Evolutionary conservation across 768 basidiomycete genomes (phyloP), one percentile per base, ranked within the genome.

Genomic region (Pisolithus orientalis): DNA sequence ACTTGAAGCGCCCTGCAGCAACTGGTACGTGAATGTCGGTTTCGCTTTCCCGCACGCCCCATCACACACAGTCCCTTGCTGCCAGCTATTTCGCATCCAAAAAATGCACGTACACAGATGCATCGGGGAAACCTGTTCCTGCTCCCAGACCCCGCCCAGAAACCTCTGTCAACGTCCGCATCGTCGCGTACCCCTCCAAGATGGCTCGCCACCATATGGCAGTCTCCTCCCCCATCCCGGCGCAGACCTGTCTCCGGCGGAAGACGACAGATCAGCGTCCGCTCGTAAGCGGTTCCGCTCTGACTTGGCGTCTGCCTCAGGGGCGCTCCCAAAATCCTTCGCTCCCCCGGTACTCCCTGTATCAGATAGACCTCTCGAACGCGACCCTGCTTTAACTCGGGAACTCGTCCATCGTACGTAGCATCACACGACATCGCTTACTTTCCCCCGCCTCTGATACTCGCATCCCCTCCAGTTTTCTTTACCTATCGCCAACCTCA

Each of bases 401-500:
- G 87, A 89, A 65, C 77, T 90, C 53, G 84, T 85, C 32, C 86
- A 87, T 63, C 72, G 87, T 86, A 65, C 63, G 85, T 72, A 42
- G 25, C 17, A 37, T n/a, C 29, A 6, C 32, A n/a, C 31, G 4
- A 21, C 37, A 52, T 8, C 9, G 39, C 17, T 14, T 28, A 14
- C 45, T 34, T 21, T 24, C 28, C 24, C n/a, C 42, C 47, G 24
- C 34, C 34, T 31, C 47, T 59, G 24, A 62, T 21, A 21, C 8
- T 16, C 25, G 1, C 31, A 44, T 51, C 46, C 34, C 39, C 39
- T 59, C 39, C 59, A 90, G 88, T 90, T 9, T 90, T 90, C 67
- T 90, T 91, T 65, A 77, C 89, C 25, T 86, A 87, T 64, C 85
- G 84, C 58, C 86, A 90, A 62, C 89, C 89, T 24, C 80, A 83